Evolutionary conservation across 805 yeast genomes (phyloP), one percentile per base, ranked within the genome.

Genomic region (Teunomyces funiuensis): DNA sequence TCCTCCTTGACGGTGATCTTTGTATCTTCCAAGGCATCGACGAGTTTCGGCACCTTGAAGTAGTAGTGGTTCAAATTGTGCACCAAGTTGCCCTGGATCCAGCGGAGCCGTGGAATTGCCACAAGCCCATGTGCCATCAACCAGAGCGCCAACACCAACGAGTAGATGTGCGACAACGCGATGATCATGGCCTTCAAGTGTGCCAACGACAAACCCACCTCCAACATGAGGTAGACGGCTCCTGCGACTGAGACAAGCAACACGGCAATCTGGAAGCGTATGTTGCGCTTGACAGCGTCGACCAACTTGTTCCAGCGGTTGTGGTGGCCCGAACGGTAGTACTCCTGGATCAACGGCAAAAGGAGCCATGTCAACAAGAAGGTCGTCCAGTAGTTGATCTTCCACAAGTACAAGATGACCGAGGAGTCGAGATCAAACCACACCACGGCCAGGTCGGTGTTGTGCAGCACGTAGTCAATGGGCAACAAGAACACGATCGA

Each of bases 81-180:
- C 13, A 60, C 40, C 16, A 61, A 42, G 30, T 48, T 58, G 2
- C 74, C 74, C 42, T 60, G 63, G 17, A 49, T 55, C 74, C 57
- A 75, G 59, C 45, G 65, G 42, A 44, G 58, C 43, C 85, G 71
- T 0, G 96, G 95, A 2, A 86, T 69, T 33, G 75, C 73, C 13
- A 85, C 76, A 37, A 85, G 61, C 0, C 96, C 95, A 58, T 87
- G 90, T 2, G 91, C 86, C 85, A 88, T 80, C 43, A 88, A 65
- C 91, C 93, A 86, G 16, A 85, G 72, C 2, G 91, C 89, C 25
- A 88, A 54, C 2, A 83, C 69, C 54, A 88, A 69, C 0, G 95
- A 77, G 58, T 87, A 88, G 15, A 84, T 80, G 57, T 88, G 93
- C 1, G 93, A 79, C 8, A 85, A 53, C 0, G 93, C 90, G 46